Percentiles rank a stretch among this genome's conserved stretches.
Conservation (phyloP, 1,284 basidiomycete species). For the Pseudomicrostroma phylloplanum region DNA sequence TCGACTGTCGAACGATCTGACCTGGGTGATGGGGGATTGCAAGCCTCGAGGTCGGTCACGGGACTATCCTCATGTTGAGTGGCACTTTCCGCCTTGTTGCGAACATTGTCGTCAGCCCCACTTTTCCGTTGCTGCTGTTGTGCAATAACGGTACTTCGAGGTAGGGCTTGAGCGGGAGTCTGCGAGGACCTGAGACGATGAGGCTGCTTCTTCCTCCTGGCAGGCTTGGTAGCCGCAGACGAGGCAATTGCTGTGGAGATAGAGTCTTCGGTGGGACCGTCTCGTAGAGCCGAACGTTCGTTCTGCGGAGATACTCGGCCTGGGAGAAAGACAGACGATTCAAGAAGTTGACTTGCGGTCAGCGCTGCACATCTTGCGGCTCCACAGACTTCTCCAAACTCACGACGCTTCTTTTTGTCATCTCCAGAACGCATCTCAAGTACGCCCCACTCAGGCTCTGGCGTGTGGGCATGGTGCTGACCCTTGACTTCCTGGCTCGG, state of each 20-base stretch:
- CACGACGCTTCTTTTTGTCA: slow-evolving; percentile 12
- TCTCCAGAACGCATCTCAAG: slow-evolving; percentile 54
- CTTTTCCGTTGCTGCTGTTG: neutral
- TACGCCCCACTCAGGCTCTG: slow-evolving; percentile 60
- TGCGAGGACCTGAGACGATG: neutral
- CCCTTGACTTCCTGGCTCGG: slow-evolving; percentile 56
- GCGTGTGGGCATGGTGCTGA: slow-evolving; percentile 64
- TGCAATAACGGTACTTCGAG: neutral
- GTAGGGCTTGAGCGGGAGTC: neutral
- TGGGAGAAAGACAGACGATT: too few species aligned
- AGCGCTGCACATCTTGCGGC: too few species aligned
- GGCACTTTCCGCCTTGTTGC: neutral
- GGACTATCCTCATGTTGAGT: too few species aligned
- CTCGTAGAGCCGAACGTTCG: neutral
- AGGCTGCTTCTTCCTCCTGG: neutral
- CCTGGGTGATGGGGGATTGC: neutral
- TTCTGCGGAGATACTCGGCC: neutral
- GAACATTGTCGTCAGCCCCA: neutral
- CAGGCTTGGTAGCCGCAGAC: neutral
- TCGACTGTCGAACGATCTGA: slow-evolving; percentile 17
- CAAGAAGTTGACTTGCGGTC: too few species aligned
- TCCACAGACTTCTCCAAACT: too few species aligned
- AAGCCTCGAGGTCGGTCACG: too few species aligned
- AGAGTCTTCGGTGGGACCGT: neutral
- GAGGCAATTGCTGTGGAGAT: neutral